Percentiles rank a stretch among this genome's conserved stretches.
These are phyloP conservation scores for Chlorella variabilis DNA, from an alignment of 163 green algal genomes.

Conservation along the genomic window DNA sequence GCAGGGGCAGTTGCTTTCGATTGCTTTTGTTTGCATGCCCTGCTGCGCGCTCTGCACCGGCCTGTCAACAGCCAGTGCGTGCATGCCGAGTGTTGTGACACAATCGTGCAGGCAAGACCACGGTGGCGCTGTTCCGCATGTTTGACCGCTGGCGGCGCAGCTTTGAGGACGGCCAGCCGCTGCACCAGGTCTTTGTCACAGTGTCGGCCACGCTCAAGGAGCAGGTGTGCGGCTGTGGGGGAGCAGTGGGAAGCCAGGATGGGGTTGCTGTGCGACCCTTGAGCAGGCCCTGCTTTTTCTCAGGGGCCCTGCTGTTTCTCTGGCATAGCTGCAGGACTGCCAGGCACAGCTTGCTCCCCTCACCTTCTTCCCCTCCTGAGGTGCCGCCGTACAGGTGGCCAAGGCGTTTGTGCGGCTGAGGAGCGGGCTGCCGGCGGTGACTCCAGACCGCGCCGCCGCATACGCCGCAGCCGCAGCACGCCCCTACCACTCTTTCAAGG, in stretches of 20 bases:
- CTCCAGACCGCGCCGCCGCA: conserved; percentile 18
- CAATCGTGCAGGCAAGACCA: too few species aligned
- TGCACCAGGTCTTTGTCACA: conserved; percentile 79
- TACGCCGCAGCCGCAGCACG: conserved; percentile 31
- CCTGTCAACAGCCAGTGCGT: too few species aligned
- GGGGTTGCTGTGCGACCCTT: too few species aligned
- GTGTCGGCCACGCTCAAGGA: conserved; percentile 73
- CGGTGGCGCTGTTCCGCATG: conserved; percentile 70
- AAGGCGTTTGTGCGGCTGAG: conserved; percentile 68
- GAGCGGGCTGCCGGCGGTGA: conserved; percentile 42
- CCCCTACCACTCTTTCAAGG: conserved; percentile 50
- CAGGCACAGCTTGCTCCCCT: too few species aligned
- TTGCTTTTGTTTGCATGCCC: too few species aligned
- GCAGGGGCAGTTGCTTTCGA: conserved; percentile 40
- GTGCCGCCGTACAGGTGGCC: conserved; percentile 46
- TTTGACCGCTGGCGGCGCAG: conserved; percentile 59
- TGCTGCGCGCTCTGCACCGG: too few species aligned
- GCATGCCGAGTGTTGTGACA: too few species aligned
- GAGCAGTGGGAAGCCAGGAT: too few species aligned
- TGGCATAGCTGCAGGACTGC: too few species aligned
- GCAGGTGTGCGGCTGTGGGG: too few species aligned
- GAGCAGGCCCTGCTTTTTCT: too few species aligned
- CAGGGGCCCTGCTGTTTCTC: not conserved
- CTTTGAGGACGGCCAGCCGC: conserved; percentile 43
- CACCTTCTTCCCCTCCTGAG: not conserved